phyloP scores from a whole-genome alignment of 768 basidiomycete genomes.

The Russula dissimulans region DNA sequence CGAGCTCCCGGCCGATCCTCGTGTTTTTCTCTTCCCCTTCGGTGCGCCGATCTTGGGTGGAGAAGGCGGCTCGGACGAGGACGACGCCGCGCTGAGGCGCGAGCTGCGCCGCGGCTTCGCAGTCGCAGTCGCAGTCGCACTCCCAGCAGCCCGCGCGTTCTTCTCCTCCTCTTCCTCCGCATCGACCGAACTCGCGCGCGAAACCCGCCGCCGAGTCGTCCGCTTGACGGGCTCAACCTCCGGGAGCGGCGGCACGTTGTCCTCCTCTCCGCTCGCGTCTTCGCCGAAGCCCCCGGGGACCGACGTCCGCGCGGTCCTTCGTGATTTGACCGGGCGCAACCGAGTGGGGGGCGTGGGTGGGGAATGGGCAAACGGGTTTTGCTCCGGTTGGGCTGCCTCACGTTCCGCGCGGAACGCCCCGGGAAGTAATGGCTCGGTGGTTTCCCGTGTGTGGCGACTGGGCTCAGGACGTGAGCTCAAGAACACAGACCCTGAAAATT shows the following conservation, averaged over 20 bases:
- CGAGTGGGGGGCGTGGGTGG: conserved; percentile 14
- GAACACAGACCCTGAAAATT: conserved; percentile 15
- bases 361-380: conserved; percentile 1
- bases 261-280: conserved; percentile 16
- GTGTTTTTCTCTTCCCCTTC: conserved; percentile 7
- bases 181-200: conserved; percentile 3
- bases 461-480: background rate
- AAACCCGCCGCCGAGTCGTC: conserved; percentile 3
- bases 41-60: conserved; percentile 14
- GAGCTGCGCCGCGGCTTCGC: conserved; percentile 17
- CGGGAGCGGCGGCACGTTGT: conserved; percentile 17
- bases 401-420: conserved; percentile 9
- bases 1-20: conserved; percentile 10
- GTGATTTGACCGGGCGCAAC: conserved; percentile 11
- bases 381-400: background rate
- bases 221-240: conserved; percentile 14
- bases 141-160: no score
- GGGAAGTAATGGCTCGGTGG: conserved; percentile 9
- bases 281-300: conserved; percentile 9
- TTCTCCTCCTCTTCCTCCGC: conserved; percentile 7
- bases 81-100: conserved; percentile 18
- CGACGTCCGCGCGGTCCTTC: conserved; percentile 8
- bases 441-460: background rate
- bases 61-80: conserved; percentile 13
- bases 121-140: background rate